Evolutionary conservation across 306 rosid genomes (phyloP).

Genomic region (Echinosophora koreensis): DNA sequence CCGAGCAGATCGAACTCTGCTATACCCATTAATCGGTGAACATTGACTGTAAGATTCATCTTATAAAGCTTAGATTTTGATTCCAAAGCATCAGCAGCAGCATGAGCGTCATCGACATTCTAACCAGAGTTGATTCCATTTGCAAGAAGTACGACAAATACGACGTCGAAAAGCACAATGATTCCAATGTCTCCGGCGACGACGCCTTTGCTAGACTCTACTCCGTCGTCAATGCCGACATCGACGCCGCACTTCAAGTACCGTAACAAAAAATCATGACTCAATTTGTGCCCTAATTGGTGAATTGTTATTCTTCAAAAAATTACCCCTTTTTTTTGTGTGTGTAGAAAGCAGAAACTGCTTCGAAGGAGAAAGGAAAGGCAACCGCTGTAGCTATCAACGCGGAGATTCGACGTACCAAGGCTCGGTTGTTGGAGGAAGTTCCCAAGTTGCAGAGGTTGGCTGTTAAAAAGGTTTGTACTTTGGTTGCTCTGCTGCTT

Average conservation of each 20-base stretch:
- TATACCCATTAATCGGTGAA: background rate
- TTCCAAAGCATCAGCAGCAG: slow-evolving; percentile 19
- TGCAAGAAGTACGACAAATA: slow-evolving; percentile 95
- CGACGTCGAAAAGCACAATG: slow-evolving; percentile 83
- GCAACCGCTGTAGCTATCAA: slow-evolving; percentile 94
- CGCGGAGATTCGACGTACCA: slow-evolving; percentile 98
- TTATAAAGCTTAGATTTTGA: slow-evolving; percentile 8
- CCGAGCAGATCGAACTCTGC: slow-evolving; percentile 40
- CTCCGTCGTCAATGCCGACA: slow-evolving; percentile 75
- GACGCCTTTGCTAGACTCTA: slow-evolving; percentile 96
- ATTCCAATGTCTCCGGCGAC: slow-evolving; percentile 84
- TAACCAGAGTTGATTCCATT: slow-evolving; percentile 94
- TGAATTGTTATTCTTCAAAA: background rate
- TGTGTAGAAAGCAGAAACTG: slow-evolving; percentile 92
- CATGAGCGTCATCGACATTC: slow-evolving; percentile 95
- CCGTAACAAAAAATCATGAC: background rate
- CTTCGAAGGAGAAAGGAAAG: slow-evolving; percentile 85
- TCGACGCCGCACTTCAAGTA: slow-evolving; percentile 79
- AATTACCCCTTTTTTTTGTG: background rate
- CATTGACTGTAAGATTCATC: background rate
- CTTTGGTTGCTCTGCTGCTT: slow-evolving; percentile 4
- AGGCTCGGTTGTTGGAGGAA: slow-evolving; percentile 90
- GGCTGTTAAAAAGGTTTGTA: slow-evolving; percentile 84
- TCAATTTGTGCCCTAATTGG: slow-evolving; percentile 13
- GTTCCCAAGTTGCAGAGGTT: slow-evolving; percentile 94